phyloP scores from a whole-genome alignment of 2,329 filamentous ascomycete species.

The Paecilomyces niveus region DNA sequence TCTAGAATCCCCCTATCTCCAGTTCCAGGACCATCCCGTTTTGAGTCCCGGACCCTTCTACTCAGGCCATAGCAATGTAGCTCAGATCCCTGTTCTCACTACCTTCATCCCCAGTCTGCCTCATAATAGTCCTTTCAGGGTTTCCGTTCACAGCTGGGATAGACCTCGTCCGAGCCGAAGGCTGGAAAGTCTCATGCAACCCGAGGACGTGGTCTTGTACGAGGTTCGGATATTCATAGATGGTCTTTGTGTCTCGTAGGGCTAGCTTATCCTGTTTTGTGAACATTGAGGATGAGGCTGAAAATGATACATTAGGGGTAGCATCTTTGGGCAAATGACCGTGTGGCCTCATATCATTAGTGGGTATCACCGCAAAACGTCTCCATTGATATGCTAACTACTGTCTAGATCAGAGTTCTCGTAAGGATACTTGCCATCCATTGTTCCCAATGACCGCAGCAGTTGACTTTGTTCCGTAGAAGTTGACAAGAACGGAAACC shows the following conservation, averaged over 20 bases:
- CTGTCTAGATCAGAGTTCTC: constrained; percentile 25
- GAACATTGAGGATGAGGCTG: neutral
- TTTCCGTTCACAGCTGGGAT: constrained; percentile 71
- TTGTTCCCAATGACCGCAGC: constrained; percentile 29
- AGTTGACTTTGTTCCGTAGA: constrained; percentile 14
- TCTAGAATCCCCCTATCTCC: constrained; percentile 47
- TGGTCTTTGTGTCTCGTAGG: constrained; percentile 55
- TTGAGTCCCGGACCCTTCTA: constrained; percentile 20
- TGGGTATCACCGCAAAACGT: constrained; percentile 22
- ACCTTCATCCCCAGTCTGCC: constrained; percentile 63
- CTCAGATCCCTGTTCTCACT: constrained; percentile 58
- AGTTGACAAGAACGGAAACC: constrained; percentile 51
- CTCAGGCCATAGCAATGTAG: constrained; percentile 17
- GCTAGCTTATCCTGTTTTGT: constrained; percentile 1
- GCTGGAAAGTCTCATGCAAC: constrained; percentile 50
- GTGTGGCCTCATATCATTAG: constrained; percentile 49
- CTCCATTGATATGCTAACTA: constrained; percentile 3
- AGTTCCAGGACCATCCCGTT: constrained; percentile 33
- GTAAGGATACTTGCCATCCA: constrained; percentile 21
- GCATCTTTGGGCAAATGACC: constrained; percentile 46
- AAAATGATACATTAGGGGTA: constrained; percentile 39
- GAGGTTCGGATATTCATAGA: constrained; percentile 64
- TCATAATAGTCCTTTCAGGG: constrained; percentile 54
- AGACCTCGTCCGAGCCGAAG: constrained; percentile 53
- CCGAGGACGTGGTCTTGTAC: constrained; percentile 52